Conservation (phyloP, 768 basidiomycete genomes). For the Kockovaella imperatae region DNA sequence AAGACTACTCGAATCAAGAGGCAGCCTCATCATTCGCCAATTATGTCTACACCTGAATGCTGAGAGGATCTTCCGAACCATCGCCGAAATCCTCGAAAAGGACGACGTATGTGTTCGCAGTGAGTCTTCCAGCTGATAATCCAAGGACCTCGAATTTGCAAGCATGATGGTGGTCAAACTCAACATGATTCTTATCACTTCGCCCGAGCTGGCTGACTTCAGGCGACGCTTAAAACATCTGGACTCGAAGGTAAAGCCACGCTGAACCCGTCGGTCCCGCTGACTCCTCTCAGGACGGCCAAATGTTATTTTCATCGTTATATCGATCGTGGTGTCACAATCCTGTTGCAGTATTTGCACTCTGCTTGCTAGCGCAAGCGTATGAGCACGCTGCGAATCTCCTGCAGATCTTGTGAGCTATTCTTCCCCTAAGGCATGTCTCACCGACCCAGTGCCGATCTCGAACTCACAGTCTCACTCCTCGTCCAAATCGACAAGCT, state of each 20-base stretch:
- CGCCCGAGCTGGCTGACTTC: conserved; percentile 91
- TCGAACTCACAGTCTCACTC: conserved; percentile 91
- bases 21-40: conserved; percentile 91
- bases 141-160: conserved; percentile 90
- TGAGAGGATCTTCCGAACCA: conserved; percentile 87
- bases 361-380: conserved; percentile 93
- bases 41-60: conserved; percentile 89
- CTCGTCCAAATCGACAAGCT: conserved; percentile 95
- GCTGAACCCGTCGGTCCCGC: not conserved
- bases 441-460: conserved; percentile 62
- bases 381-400: conserved; percentile 98
- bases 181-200: conserved; percentile 91
- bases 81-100: conserved; percentile 95
- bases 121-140: not conserved
- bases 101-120: conserved; percentile 63
- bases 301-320: conserved; percentile 83
- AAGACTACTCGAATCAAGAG: conserved; percentile 76
- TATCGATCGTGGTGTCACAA: conserved; percentile 99
- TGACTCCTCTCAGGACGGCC: conserved; percentile 74
- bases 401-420: conserved; percentile 79
- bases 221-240: conserved; percentile 83
- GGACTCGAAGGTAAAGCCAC: conserved; percentile 70
- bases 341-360: conserved; percentile 88
- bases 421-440: not conserved
- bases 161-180: conserved; percentile 96